Evolutionary conservation across 495 filamentous ascomycete species (phyloP).

Genomic region (Aspergillus carlsbadensis): DNA sequence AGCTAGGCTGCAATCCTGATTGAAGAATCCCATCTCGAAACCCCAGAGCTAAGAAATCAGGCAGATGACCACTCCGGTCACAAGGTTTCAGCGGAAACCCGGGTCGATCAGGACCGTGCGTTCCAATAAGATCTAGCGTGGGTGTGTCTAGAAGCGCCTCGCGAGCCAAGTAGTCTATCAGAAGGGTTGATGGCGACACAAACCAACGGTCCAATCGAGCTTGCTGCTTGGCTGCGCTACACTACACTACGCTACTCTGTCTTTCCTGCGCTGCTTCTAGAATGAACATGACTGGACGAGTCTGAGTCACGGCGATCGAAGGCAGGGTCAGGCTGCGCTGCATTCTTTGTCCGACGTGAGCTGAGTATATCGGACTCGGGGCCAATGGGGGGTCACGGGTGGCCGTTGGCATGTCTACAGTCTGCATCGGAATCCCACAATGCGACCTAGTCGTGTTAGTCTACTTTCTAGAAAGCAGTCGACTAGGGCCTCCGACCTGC

Average conservation of each 20-base stretch:
- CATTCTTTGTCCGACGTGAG: constrained; percentile 9
- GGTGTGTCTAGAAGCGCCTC: constrained; percentile 8
- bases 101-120: constrained; percentile 42
- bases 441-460: neutral
- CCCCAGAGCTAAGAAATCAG: neutral
- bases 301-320: constrained; percentile 12
- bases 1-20: too few relatives aligned
- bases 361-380: neutral
- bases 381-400: neutral
- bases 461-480: neutral
- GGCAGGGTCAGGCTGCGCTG: neutral
- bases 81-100: constrained; percentile 34
- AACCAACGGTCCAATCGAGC: neutral
- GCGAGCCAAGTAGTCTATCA: neutral
- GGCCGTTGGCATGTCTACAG: neutral
- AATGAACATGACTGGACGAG: neutral
- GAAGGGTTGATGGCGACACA: neutral
- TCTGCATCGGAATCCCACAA: constrained; percentile 6
- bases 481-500: too few relatives aligned
- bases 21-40: too few relatives aligned
- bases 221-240: neutral
- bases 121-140: constrained; percentile 15
- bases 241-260: neutral
- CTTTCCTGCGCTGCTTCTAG: neutral
- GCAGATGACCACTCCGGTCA: constrained; percentile 34